phyloP scores from a whole-genome alignment of 768 basidiomycete species.

The Mycena floridula region DNA sequence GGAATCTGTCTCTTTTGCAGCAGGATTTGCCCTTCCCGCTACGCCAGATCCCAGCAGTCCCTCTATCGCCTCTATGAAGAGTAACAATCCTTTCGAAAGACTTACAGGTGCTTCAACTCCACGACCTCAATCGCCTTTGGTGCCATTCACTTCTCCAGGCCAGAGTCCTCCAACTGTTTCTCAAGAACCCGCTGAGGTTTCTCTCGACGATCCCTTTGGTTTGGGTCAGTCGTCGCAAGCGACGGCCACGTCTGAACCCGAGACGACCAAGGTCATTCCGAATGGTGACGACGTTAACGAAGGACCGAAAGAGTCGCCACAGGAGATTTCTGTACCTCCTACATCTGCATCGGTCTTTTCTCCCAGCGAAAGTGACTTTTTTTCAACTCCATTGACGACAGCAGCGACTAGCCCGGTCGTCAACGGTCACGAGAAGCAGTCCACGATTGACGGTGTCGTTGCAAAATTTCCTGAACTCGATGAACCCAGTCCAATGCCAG shows the following conservation, averaged over 20 bases:
- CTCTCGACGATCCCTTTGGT: constrained; percentile 45
- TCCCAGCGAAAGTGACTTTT: constrained; percentile 44
- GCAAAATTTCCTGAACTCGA: constrained; percentile 35
- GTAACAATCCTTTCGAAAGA: constrained; percentile 90
- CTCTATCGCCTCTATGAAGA: constrained; percentile 47
- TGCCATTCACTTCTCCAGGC: constrained; percentile 36
- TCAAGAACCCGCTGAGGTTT: constrained; percentile 14
- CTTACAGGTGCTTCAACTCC: constrained; percentile 41
- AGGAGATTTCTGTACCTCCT: constrained; percentile 14
- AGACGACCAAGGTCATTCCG: constrained; percentile 11
- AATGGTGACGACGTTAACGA: constrained; percentile 11
- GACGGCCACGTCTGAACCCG: neutral
- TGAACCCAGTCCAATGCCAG: constrained; percentile 13
- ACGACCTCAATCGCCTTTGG: constrained; percentile 57
- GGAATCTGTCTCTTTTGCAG: constrained; percentile 53
- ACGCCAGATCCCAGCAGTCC: constrained; percentile 61
- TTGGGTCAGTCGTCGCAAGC: constrained; percentile 31
- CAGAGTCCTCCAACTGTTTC: constrained; percentile 29
- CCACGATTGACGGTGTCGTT: constrained; percentile 29
- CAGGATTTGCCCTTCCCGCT: constrained; percentile 64
- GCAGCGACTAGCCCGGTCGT: constrained; percentile 17
- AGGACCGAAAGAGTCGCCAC: too few relatives aligned
- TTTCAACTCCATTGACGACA: constrained; percentile 55
- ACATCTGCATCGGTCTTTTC: constrained; percentile 15
- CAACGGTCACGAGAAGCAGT: constrained; percentile 16